Conservation (phyloP, 2,329 filamentous ascomycete genomes). For the Claviceps fusiformis region DNA sequence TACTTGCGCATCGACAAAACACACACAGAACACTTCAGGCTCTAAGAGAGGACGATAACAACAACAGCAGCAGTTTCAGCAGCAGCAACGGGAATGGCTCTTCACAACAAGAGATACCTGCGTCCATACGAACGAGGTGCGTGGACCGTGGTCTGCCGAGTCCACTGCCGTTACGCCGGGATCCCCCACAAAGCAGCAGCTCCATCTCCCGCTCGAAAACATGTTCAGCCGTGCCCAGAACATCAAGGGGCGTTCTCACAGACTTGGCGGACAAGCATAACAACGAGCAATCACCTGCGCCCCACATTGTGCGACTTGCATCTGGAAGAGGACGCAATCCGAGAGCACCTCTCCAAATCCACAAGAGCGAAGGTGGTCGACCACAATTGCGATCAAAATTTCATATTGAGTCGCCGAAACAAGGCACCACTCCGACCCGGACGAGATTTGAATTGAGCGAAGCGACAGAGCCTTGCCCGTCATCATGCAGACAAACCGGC, state of each 20-base stretch:
- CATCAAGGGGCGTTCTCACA: slow-evolving; percentile 23
- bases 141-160: slow-evolving; percentile 6
- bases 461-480: not conserved
- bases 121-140: not conserved
- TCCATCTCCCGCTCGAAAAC: slow-evolving; percentile 39
- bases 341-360: not conserved
- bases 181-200: slow-evolving; percentile 10
- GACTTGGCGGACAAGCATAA: not conserved
- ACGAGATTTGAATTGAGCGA: slow-evolving; percentile 3
- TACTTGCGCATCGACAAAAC: slow-evolving; percentile 45
- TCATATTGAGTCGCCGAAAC: slow-evolving; percentile 1
- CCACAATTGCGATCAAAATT: slow-evolving; percentile 6
- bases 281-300: not conserved
- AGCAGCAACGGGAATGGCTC: not conserved
- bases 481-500: not conserved
- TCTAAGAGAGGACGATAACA: not conserved
- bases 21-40: slow-evolving; percentile 37
- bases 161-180: slow-evolving; percentile 31
- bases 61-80: too few species aligned
- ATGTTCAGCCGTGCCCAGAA: slow-evolving; percentile 36
- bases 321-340: not conserved
- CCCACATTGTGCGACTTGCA: slow-evolving; percentile 4
- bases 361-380: not conserved
- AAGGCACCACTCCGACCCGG: not conserved
- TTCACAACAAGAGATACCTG: slow-evolving; percentile 15